Percentiles rank a stretch among this genome's conserved stretches.
These are phyloP conservation scores for Lactarius deliciosus DNA, from an alignment of 768 basidiomycete species.

Conservation along the genomic window DNA sequence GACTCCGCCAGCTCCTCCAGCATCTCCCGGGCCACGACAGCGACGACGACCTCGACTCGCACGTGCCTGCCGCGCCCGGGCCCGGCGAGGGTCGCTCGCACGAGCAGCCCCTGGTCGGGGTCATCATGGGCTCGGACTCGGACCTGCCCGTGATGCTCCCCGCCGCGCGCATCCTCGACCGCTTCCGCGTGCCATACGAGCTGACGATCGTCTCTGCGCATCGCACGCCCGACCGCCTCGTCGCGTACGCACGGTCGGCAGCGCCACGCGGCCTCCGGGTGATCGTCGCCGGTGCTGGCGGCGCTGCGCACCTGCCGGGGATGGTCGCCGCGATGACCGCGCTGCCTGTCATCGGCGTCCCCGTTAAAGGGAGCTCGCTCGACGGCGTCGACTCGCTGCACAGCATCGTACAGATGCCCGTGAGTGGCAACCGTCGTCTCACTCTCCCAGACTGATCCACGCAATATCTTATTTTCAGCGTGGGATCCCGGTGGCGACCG, in stretches of 20 bases:
- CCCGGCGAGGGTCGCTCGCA: slow-evolving; percentile 57
- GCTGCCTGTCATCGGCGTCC: slow-evolving; percentile 93
- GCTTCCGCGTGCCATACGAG: slow-evolving; percentile 87
- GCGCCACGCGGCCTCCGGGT: slow-evolving; percentile 61
- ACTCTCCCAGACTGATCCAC: background rate
- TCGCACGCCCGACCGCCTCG: slow-evolving; percentile 84
- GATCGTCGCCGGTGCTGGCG: slow-evolving; percentile 96
- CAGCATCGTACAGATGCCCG: slow-evolving; percentile 99
- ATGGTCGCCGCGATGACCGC: slow-evolving; percentile 97
- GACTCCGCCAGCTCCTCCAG: slow-evolving; percentile 72
- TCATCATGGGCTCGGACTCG: slow-evolving; percentile 99
- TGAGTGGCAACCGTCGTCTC: slow-evolving; percentile 42
- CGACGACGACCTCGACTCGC: slow-evolving; percentile 48
- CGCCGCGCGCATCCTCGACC: slow-evolving; percentile 78
- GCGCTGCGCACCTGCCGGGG: slow-evolving; percentile 95
- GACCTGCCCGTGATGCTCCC: slow-evolving; percentile 94
- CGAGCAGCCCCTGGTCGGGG: slow-evolving; percentile 74
- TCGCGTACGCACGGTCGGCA: slow-evolving; percentile 78
- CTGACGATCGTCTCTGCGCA: slow-evolving; percentile 96
- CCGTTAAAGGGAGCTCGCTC: slow-evolving; percentile 89
- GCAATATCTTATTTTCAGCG: slow-evolving; percentile 50
- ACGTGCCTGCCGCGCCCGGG: slow-evolving; percentile 48
- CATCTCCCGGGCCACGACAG: slow-evolving; percentile 52
- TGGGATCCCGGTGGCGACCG: slow-evolving; percentile 95
- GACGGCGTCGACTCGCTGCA: slow-evolving; percentile 97